A percentile compares a stretch with the other conserved stretches of the same genome.
Conservation (phyloP, 2,329 filamentous ascomycete species). For the Alternaria incomplexa region DNA sequence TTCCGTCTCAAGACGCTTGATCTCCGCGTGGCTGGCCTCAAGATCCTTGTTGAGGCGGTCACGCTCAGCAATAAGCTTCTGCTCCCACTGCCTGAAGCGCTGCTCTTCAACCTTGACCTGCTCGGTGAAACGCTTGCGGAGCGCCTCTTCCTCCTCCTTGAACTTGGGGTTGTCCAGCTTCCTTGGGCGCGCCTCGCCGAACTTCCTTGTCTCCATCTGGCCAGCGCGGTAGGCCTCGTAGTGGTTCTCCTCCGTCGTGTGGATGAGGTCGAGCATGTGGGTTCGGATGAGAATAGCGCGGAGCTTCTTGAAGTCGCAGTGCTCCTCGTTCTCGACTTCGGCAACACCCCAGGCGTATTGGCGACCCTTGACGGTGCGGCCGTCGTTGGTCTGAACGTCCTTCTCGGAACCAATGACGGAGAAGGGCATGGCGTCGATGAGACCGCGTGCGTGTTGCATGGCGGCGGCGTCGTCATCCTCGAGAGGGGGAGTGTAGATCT, state of each 20-base stretch:
- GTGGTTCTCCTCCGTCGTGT: conserved; percentile 98
- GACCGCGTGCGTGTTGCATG: conserved; percentile 88
- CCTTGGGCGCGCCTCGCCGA: conserved; percentile 93
- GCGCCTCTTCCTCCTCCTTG: conserved; percentile 98
- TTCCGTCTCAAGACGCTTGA: conserved; percentile 90
- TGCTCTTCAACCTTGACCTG: conserved; percentile 99
- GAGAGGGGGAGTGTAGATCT: conserved; percentile 97
- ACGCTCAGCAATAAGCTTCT: conserved; percentile 98
- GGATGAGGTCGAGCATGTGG: conserved; percentile 99
- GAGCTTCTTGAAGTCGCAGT: conserved; percentile 99
- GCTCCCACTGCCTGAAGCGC: conserved; percentile 99
- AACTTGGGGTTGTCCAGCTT: conserved; percentile 99
- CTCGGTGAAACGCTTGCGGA: conserved; percentile 98
- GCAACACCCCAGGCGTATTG: conserved; percentile 99
- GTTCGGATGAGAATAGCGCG: conserved; percentile 98
- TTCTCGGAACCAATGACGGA: conserved; percentile 99
- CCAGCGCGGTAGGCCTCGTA: conserved; percentile 99
- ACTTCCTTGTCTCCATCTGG: conserved; percentile 99
- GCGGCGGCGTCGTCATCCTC: conserved; percentile 98
- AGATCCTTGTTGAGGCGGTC: conserved; percentile 99
- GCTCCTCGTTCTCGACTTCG: conserved; percentile 99
- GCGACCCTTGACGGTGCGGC: conserved; percentile 96
- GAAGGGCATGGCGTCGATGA: conserved; percentile 98
- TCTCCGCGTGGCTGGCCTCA: conserved; percentile 90
- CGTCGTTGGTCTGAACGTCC: conserved; percentile 95